These are phyloP conservation scores for Globisporangium emineosum DNA, from an alignment of 352 stramenopile genomes.

Conservation along the genomic window DNA sequence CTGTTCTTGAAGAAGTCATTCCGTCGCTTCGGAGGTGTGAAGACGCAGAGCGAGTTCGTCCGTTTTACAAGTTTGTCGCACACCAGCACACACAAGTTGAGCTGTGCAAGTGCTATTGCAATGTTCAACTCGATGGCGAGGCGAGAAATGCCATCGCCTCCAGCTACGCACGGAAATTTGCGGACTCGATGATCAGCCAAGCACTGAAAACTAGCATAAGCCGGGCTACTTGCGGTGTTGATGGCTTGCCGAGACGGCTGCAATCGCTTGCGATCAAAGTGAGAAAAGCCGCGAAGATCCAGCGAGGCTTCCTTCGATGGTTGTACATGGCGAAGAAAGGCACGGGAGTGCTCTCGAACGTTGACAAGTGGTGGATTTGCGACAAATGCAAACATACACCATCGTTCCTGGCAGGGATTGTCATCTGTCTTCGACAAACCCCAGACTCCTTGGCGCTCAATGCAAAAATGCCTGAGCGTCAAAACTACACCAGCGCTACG, in stretches of 20 bases:
- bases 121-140: not conserved
- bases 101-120: not conserved
- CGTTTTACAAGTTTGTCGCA: slow-evolving; percentile 2
- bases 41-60: not conserved
- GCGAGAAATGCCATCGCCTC: not conserved
- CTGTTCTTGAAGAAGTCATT: slow-evolving; percentile 4
- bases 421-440: slow-evolving; percentile 11
- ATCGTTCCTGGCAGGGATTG: slow-evolving; percentile 19
- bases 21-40: not conserved
- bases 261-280: slow-evolving; percentile 14
- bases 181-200: not conserved
- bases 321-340: slow-evolving; percentile 20
- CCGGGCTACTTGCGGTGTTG: not conserved
- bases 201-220: not conserved
- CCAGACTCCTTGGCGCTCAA: not conserved
- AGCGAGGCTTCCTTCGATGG: slow-evolving; percentile 25
- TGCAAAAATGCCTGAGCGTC: not conserved
- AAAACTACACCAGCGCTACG: not conserved
- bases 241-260: not conserved
- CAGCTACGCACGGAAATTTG: slow-evolving; percentile 2
- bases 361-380: slow-evolving; percentile 10
- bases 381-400: slow-evolving; percentile 1
- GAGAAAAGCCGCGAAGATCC: slow-evolving; percentile 24
- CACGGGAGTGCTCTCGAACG: not conserved
- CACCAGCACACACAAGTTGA: not conserved